Evolutionary conservation across 2,329 filamentous ascomycete genomes (phyloP).

Genomic region (Geosmithia putterillii): DNA sequence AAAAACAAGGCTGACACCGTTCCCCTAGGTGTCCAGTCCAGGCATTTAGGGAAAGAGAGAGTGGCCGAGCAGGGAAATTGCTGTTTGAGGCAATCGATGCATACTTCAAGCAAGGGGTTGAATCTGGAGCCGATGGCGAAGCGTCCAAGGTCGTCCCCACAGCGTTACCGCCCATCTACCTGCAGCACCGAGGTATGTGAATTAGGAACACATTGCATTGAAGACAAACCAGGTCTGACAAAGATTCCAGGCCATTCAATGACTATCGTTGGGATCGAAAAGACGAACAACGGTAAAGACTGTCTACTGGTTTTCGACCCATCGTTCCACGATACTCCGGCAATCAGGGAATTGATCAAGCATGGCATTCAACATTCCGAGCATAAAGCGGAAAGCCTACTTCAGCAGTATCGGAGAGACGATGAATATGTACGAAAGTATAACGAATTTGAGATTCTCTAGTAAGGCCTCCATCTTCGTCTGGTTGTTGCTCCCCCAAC

Average conservation of each 20-base stretch:
- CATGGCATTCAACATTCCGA: slow-evolving; percentile 27
- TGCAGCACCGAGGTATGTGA: slow-evolving; percentile 61
- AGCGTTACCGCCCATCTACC: slow-evolving; percentile 69
- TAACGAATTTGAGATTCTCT: slow-evolving; percentile 67
- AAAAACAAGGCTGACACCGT: neutral
- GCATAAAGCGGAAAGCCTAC: slow-evolving; percentile 26
- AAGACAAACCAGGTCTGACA: neutral
- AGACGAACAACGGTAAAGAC: slow-evolving; percentile 45
- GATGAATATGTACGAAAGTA: slow-evolving; percentile 56
- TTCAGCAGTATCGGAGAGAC: slow-evolving; percentile 65
- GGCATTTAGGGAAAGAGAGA: slow-evolving; percentile 38
- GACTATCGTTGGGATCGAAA: slow-evolving; percentile 79
- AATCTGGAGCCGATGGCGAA: slow-evolving; percentile 19
- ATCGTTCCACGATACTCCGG: slow-evolving; percentile 58
- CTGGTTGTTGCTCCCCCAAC: neutral
- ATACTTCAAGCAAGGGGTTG: slow-evolving; percentile 54
- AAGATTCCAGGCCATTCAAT: slow-evolving; percentile 59
- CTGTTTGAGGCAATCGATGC: slow-evolving; percentile 57
- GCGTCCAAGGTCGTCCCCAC: slow-evolving; percentile 56
- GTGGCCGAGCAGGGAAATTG: slow-evolving; percentile 31
- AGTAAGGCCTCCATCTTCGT: slow-evolving; percentile 32
- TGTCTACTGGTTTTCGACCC: slow-evolving; percentile 84
- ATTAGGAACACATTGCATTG: neutral
- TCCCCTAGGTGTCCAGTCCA: slow-evolving; percentile 46
- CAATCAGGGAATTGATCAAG: slow-evolving; percentile 47